Percentiles rank a stretch among this genome's conserved stretches.
phyloP scores from a whole-genome alignment of 192 early-diverging fungal species.

The Phlyctochytrium arcticum region DNA sequence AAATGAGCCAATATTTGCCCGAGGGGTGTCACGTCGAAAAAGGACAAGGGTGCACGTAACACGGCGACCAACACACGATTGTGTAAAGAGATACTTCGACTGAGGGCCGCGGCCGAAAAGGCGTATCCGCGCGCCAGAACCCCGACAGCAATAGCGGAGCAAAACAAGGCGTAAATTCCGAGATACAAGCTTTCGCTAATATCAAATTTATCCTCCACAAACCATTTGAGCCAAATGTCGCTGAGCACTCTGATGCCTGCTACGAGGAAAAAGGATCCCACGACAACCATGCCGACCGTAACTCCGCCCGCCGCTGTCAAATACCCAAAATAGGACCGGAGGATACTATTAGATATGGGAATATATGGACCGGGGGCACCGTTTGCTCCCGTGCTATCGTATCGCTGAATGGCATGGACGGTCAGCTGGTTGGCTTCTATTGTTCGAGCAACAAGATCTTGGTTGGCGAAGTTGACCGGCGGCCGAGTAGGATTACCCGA shows the following conservation, averaged over 20 bases:
- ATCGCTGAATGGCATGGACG: constrained; percentile 57
- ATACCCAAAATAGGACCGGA: constrained; percentile 30
- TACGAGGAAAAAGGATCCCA: constrained; percentile 44
- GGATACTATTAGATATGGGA: background rate
- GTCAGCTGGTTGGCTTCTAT: constrained; percentile 71
- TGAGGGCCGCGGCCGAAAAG: constrained; percentile 17
- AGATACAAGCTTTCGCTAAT: constrained; percentile 8
- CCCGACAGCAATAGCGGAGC: constrained; percentile 25
- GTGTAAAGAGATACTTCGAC: constrained; percentile 31
- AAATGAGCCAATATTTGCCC: constrained; percentile 59
- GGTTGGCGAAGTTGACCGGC: constrained; percentile 48
- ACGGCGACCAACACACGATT: constrained; percentile 40
- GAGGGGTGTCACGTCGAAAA: constrained; percentile 66
- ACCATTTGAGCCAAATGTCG: constrained; percentile 22
- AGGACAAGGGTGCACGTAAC: constrained; percentile 66
- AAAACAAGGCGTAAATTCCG: constrained; percentile 18
- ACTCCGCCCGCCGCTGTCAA: constrained; percentile 38
- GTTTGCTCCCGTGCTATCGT: constrained; percentile 30
- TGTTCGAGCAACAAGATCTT: constrained; percentile 56
- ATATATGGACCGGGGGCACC: background rate
- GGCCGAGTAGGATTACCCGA: constrained; percentile 36
- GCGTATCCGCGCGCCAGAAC: constrained; percentile 19
- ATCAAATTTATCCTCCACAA: background rate
- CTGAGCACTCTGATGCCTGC: constrained; percentile 50
- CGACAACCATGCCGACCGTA: constrained; percentile 36